phyloP scores from a whole-genome alignment of 2,329 filamentous ascomycete species.

The Shiraia bambusicola region DNA sequence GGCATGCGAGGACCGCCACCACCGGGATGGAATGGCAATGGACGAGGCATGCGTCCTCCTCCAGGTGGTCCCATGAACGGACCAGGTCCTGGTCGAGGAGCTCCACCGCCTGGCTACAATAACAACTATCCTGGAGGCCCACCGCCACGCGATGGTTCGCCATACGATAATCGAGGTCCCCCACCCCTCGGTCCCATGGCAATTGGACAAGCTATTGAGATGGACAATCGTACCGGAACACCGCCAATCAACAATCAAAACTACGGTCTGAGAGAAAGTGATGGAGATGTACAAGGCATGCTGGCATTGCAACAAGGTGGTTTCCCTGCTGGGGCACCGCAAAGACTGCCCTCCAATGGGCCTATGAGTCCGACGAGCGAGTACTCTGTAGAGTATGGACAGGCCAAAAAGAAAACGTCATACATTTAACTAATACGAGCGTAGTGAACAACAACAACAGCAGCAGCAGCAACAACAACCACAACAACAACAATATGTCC shows the following conservation, averaged over 20 bases:
- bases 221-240: conserved; percentile 63
- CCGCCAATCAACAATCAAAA: conserved; percentile 26
- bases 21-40: conserved; percentile 44
- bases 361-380: conserved; percentile 62
- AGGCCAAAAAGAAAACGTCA: neutral
- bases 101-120: conserved; percentile 47
- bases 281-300: conserved; percentile 73
- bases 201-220: conserved; percentile 72
- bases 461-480: conserved; percentile 22
- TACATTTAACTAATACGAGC: conserved; percentile 19
- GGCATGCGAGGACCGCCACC: conserved; percentile 45
- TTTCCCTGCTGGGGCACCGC: conserved; percentile 30
- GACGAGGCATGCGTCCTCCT: conserved; percentile 37
- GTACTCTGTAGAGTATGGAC: conserved; percentile 73
- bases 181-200: conserved; percentile 53
- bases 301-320: conserved; percentile 65
- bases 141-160: conserved; percentile 40
- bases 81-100: conserved; percentile 44
- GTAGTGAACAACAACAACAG: conserved; percentile 26
- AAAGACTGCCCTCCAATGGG: conserved; percentile 27
- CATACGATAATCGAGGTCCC: conserved; percentile 56
- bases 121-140: conserved; percentile 47
- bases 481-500: conserved; percentile 43
- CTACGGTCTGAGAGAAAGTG: conserved; percentile 59
- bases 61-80: conserved; percentile 39